Percentiles rank a stretch among this genome's conserved stretches.
phyloP scores from a whole-genome alignment of 208 protist species.

The Leishmania turanica region DNA sequence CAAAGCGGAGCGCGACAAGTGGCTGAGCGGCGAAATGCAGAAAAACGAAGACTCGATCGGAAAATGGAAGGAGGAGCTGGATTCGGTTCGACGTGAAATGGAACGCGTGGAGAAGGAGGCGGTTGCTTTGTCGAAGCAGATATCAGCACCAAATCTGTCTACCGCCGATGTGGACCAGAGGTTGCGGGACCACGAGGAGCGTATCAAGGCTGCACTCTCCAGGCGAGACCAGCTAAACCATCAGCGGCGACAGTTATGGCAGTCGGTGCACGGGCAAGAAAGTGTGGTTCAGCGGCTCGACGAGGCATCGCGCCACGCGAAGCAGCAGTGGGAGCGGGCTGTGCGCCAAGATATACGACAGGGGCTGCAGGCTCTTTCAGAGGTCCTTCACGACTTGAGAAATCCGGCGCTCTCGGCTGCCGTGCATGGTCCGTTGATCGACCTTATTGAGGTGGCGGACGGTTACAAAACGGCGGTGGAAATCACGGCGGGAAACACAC shows the following conservation, averaged over 20 bases:
- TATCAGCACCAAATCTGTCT: constrained; percentile 11
- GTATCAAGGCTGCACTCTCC: constrained; percentile 34
- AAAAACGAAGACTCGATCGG: constrained; percentile 59
- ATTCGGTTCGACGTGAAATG: constrained; percentile 41
- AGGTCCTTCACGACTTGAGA: constrained; percentile 66
- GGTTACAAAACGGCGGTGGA: constrained; percentile 94
- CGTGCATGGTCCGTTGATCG: constrained; percentile 96
- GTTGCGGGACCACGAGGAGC: constrained; percentile 41
- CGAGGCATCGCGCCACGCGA: constrained; percentile 43
- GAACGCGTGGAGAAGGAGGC: constrained; percentile 25
- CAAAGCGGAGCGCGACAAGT: constrained; percentile 89
- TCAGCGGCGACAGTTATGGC: constrained; percentile 79
- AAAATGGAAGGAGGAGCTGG: constrained; percentile 52
- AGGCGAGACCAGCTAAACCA: constrained; percentile 71
- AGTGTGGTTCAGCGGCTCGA: constrained; percentile 52
- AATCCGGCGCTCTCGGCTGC: constrained; percentile 57
- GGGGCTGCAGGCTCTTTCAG: constrained; percentile 80
- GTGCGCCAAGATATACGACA: constrained; percentile 87
- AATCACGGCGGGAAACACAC: constrained; percentile 92
- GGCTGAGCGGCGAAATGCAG: constrained; percentile 85
- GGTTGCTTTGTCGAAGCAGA: constrained; percentile 5
- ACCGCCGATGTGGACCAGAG: constrained; percentile 51
- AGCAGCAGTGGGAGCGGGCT: constrained; percentile 65
- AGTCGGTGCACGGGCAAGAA: constrained; percentile 79
- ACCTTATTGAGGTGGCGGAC: constrained; percentile 92